phyloP scores from a whole-genome alignment of 163 green algal species.

The Chloromonas sp. region DNA sequence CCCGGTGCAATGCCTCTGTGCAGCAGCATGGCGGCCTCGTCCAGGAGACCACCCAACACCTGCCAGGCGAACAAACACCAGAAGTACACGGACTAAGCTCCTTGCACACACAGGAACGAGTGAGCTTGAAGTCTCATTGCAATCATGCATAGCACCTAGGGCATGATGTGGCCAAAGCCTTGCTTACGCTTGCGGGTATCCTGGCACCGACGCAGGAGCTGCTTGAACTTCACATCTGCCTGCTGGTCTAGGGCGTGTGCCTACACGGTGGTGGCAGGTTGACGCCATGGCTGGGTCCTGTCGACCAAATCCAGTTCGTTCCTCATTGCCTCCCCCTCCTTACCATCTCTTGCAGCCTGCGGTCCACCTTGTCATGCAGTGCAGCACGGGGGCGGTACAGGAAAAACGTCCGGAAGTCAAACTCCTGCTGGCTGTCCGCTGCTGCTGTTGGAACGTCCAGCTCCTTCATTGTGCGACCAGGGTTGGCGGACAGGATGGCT shows the following conservation, averaged over 20 bases:
- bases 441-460: conserved; percentile 9
- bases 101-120: no score
- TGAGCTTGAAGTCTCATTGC: no score
- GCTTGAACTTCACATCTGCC: no score
- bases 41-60: conserved; percentile 30
- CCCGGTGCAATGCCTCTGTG: conserved; percentile 47
- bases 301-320: no score
- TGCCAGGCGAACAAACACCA: not conserved
- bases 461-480: conserved; percentile 32
- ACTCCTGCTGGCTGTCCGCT: not conserved
- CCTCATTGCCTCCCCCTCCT: not conserved
- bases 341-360: conserved; percentile 79
- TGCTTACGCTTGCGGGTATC: no score
- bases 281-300: no score
- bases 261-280: no score
- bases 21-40: conserved; percentile 68
- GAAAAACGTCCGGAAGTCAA: conserved; percentile 67
- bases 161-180: no score
- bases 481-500: conserved; percentile 68
- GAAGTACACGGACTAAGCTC: not conserved
- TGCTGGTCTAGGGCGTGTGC: no score
- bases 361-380: conserved; percentile 79
- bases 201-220: no score
- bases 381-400: conserved; percentile 63
- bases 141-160: no score